Percentiles rank a stretch among this genome's conserved stretches.
Evolutionary conservation across 345 rosid genomes (phyloP).

Genomic region (Brassica napus): Da-Ae NC_063442.1:45026001-45026500

Average conservation of each 20-base stretch:
- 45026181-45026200: constrained; percentile 22
- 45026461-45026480: constrained; percentile 99
- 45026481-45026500: constrained; percentile 91
- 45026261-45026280: constrained; percentile 66
- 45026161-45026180: constrained; percentile 20
- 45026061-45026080: constrained; percentile 29
- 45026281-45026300: constrained; percentile 60
- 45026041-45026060: constrained; percentile 31
- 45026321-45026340: constrained; percentile 56
- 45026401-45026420: constrained; percentile 71
- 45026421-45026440: constrained; percentile 64
- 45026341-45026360: constrained; percentile 53
- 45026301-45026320: constrained; percentile 76
- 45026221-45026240: constrained; percentile 20
- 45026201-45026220: constrained; percentile 14
- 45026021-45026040: neutral
- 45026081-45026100: neutral
- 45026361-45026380: constrained; percentile 91
- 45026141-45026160: constrained; percentile 22
- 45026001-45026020: neutral
- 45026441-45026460: constrained; percentile 92
- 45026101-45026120: neutral
- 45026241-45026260: constrained; percentile 22
- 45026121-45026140: constrained; percentile 35
- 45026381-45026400: constrained; percentile 75